Evolutionary conservation across 2,329 filamentous ascomycete genomes (phyloP), one percentile per base, ranked within the genome.

Genomic region (Ophiostoma fasciatum): DNA sequence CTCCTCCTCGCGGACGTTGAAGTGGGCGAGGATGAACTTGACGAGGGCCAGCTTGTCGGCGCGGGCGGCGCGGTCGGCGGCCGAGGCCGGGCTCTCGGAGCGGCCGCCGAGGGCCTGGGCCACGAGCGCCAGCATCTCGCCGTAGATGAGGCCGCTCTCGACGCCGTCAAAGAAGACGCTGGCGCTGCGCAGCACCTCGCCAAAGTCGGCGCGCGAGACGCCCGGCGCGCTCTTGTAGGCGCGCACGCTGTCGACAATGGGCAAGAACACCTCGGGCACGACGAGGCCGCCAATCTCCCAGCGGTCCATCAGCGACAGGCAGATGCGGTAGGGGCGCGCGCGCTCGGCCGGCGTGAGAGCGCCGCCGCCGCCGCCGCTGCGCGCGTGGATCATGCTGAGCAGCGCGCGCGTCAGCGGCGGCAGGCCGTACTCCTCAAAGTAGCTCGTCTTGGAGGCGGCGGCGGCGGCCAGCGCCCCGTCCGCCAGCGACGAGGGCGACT

Each of bases 121-220:
- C 40, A 90, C 61, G 28, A 90, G 65, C 11, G 72, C 63, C 38
- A 83, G 62, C 38, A 94, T 66, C 51, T 93, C 83, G 32, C 79
- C 77, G 64, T 92, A 98, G 31, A 98, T 94, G 15, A 96, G 64
- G 7, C 82, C 80, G 48, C 87, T 93, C 57, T 98, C 90, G 27
- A 96, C 88, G 5, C 88, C 88, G 51, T 98, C 90, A 47, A 98
- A 98, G 58, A 98, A 98, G 28, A 90, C 79, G 51, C 82, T 93
- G 5, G 88, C 90, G 52, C 88, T 96, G 46, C 83, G 76, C 46
- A 96, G 68, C 3, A 96, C 85, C 54, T 98, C 90, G 12, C 74
- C 68, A 42, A 90, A 84, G 39, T 88, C 75, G 7, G 69, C 58
- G 49, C 78, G 79, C n/a, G 67, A 68, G 1, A 68, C 57, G 10